Base-by-base conservation (phyloP, 163 green algal species). In the Scenedesmus sp. region DNA sequence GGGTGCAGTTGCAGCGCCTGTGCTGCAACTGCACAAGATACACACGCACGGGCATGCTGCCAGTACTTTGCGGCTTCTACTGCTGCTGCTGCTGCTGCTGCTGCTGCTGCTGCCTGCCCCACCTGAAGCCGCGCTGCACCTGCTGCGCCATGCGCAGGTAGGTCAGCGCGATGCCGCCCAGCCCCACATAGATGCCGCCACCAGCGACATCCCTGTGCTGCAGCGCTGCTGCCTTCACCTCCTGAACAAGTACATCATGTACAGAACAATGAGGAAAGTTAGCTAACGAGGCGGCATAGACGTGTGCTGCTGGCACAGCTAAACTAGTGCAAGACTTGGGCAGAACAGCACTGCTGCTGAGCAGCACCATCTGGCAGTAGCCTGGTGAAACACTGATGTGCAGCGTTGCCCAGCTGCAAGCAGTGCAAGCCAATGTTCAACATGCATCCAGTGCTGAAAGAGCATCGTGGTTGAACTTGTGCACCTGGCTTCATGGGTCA, bases 91-190 rank as follows among this genome's bases (percentile, higher is more conserved):
- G 84, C 74, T 82, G n/a, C 74, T 82, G 77, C 77, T 84, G 76
- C 76, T 62, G 77, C 77, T 84, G 76, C 7, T 57, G 76, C 8
- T 59, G 76, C 6, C 16, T 5, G 15, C 52, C 89, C 20, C 34
- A 84, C 89, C 55, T 89, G 82, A 92, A 82, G 20, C 89, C 89
- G 5, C 67, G 59, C 56, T 89, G 82, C 82, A 85, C 82, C 89
- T 92, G 82, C 89, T 92, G 82, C 16, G 89, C 89, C 55, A 92
- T 85, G 64, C 55, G 64, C 26, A 92, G 67, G 74, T 93, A 93
- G 18, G 57, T 91, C 46, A 93, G 85, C 8, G 57, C 90, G 3
- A 91, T 46, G 6, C 90, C 90, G 46, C 84, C 90, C 52, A 87
- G 34, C 8, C 90, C 90, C 13, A 91, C 84, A 13, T 93, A 93